Conservation (phyloP, 441 rosid species). For the Populus hybrid region DNA sequence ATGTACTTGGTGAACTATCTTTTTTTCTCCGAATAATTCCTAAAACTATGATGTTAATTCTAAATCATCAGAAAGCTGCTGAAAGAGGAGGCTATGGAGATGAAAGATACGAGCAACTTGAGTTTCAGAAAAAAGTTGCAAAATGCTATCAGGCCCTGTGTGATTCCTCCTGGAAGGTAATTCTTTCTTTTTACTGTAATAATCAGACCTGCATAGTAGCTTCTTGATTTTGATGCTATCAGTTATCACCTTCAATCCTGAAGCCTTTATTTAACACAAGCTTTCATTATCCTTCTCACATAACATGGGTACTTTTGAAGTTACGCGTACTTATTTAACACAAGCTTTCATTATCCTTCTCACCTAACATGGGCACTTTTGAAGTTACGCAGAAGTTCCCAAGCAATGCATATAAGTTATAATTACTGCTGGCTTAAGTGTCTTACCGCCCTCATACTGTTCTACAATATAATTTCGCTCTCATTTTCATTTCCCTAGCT, state of each 20-base stretch:
- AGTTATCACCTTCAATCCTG: not conserved
- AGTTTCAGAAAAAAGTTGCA: constrained; percentile 81
- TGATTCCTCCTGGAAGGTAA: constrained; percentile 85
- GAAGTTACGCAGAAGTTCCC: not conserved
- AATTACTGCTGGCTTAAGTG: not conserved
- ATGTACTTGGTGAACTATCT: not conserved
- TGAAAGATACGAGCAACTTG: constrained; percentile 85
- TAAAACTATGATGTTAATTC: not conserved
- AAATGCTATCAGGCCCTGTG: constrained; percentile 51
- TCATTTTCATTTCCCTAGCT: not conserved
- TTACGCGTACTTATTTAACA: not conserved
- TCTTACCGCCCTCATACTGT: not conserved
- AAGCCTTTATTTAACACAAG: not conserved
- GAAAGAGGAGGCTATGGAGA: constrained; percentile 96
- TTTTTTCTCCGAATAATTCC: not conserved
- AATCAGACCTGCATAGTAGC: not conserved
- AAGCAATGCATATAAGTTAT: too few species aligned
- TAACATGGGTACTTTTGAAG: not conserved
- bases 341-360: not conserved
- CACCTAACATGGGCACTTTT: too few species aligned
- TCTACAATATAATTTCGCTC: not conserved
- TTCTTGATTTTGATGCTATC: not conserved
- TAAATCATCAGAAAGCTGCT: constrained; percentile 61
- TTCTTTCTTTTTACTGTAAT: not conserved
- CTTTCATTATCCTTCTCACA: not conserved